A percentile compares a stretch with the other conserved stretches of the same genome.
These are phyloP conservation scores for Yarrowia galli DNA, from an alignment of 1,139 yeast genomes.

Conservation along the genomic window DNA sequence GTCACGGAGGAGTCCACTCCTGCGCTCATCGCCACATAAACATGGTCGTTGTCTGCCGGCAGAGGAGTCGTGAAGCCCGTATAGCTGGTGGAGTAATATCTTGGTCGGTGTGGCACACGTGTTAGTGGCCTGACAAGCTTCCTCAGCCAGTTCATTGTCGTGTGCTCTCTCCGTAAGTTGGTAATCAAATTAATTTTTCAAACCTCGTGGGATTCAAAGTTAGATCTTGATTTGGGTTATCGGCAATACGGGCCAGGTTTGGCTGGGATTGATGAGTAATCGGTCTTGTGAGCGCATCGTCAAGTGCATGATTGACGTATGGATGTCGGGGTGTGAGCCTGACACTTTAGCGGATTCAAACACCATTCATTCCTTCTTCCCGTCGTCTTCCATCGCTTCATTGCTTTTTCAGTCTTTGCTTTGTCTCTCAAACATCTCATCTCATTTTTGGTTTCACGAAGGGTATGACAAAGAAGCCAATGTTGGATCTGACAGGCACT, in stretches of 20 bases:
- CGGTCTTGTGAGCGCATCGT: constrained; percentile 1
- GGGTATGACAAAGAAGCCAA: constrained; percentile 12
- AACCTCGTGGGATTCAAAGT: constrained; percentile 25
- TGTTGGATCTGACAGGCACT: constrained; percentile 13
- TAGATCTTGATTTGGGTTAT: constrained; percentile 19
- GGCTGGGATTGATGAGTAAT: background rate
- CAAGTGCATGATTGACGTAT: background rate
- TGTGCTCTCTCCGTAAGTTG: constrained; percentile 1
- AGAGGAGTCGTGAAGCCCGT: background rate
- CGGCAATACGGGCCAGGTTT: background rate
- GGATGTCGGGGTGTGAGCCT: background rate
- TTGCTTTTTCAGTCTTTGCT: background rate
- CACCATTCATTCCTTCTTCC: too few species aligned
- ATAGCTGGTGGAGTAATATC: background rate
- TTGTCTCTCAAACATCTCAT: constrained; percentile 18
- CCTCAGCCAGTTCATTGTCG: constrained; percentile 15
- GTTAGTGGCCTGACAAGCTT: background rate
- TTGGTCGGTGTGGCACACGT: background rate
- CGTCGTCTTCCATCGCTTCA: background rate
- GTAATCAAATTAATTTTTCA: constrained; percentile 16
- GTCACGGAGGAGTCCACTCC: constrained; percentile 96
- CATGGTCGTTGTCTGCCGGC: constrained; percentile 44
- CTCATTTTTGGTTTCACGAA: background rate
- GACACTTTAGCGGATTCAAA: too few species aligned
- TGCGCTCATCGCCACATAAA: constrained; percentile 91